Base-by-base conservation (phyloP, 2,329 filamentous ascomycete genomes). In the Lomentospora prolificans region DNA sequence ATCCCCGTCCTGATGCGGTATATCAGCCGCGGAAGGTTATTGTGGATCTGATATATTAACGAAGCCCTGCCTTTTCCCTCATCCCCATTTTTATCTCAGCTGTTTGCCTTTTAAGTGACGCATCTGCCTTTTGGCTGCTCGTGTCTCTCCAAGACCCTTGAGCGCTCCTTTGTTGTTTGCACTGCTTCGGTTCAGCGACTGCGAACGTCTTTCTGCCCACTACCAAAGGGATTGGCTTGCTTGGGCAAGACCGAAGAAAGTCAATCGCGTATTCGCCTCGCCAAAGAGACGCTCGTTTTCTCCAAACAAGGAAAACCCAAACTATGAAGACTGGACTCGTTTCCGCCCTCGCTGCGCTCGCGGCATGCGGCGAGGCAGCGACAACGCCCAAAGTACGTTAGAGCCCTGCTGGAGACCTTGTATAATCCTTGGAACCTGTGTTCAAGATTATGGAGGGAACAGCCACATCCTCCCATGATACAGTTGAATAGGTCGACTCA, bases 331-430 rank as follows among this genome's bases (percentile, higher is more conserved):
- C 36, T 30, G 27, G 27, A 25, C 33, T 33, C 17, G 12, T 51
- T 41, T 36, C 46, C 46, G 55, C 51, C 24, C 36, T 50, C 41
- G 25, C 51, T 19, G 36, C 50, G 12, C 51, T 50, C 5, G 25
- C 59, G 50, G 7, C 59, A 31, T 12, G 58, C 17, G 30, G 61
- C 17, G 50, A 62, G 4, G 44, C 57, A 14, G 52, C 44, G 24
- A 24, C 60, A n/a, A 27, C 60, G 33, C 44, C 59, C 52, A 33
- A 60, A 24, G 53, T 52, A 66, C 67, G 57, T 68, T 60, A 2
- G 57, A 41, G 57, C 60, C 52, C 53, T 57, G 7, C 50, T 7
- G 50, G 61, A 2, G 62, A 69, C 62, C 19, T 59, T 51, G 33
- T 57, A 10, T 46, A 53, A 24, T 57, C 60, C 24, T 33, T 33